Conservation (phyloP, 2,329 filamentous ascomycete genomes). For the Aurifilum marmelostoma region DNA sequence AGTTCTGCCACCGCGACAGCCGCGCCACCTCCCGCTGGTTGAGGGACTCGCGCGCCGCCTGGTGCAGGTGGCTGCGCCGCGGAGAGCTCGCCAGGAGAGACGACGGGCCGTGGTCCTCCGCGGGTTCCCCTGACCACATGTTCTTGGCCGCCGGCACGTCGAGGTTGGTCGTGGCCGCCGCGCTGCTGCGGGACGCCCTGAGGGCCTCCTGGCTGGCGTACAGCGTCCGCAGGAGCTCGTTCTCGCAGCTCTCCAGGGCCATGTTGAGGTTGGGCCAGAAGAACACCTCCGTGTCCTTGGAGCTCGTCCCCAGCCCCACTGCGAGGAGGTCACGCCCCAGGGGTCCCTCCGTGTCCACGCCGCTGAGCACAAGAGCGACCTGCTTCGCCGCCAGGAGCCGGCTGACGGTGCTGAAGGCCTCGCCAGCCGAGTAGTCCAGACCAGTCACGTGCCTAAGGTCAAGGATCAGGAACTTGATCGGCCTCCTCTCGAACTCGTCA, state of each 20-base stretch:
- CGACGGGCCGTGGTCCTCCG: constrained; percentile 37
- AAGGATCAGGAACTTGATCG: constrained; percentile 87
- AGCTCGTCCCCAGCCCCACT: constrained; percentile 71
- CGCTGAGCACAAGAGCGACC: constrained; percentile 81
- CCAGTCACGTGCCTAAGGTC: constrained; percentile 90
- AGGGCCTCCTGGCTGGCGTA: constrained; percentile 71
- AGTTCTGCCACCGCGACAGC: constrained; percentile 75
- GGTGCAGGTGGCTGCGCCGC: constrained; percentile 73
- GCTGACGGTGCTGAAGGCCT: constrained; percentile 92
- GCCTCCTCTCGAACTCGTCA: constrained; percentile 73
- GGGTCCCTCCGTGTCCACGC: constrained; percentile 74
- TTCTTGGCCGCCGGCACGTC: constrained; percentile 52
- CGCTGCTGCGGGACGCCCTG: constrained; percentile 46
- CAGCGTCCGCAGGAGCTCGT: constrained; percentile 82
- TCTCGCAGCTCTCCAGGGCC: constrained; percentile 91
- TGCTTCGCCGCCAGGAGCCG: constrained; percentile 76
- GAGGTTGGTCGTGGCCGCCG: constrained; percentile 45
- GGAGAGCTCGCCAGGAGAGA: constrained; percentile 73
- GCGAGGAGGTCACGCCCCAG: constrained; percentile 80
- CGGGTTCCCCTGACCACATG: constrained; percentile 52
- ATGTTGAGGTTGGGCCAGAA: constrained; percentile 91
- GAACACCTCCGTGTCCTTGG: constrained; percentile 72
- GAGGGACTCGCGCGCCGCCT: constrained; percentile 77
- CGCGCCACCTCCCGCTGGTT: constrained; percentile 64
- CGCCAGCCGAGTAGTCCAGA: constrained; percentile 93